These are phyloP conservation scores for Physocladia obscura DNA, from an alignment of 192 early-diverging fungal genomes.

Conservation along the genomic window DNA sequence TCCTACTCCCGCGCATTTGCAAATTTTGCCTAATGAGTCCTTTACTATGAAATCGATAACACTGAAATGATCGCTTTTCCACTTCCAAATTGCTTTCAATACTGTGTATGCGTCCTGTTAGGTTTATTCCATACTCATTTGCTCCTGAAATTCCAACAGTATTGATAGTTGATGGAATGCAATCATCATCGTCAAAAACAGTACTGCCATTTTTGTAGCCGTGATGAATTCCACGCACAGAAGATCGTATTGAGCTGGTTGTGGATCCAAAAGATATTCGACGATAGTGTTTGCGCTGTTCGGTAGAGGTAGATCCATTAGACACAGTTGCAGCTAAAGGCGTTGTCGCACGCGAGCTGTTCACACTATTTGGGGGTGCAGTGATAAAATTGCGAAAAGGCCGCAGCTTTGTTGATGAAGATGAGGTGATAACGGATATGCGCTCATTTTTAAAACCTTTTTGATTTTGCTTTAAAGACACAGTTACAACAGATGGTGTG, in stretches of 20 bases:
- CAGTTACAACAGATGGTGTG: background rate
- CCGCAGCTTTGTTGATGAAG: background rate
- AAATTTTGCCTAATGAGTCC: background rate
- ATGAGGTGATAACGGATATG: no score
- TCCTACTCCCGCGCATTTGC: background rate
- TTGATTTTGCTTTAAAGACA: background rate
- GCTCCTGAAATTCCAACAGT: no score
- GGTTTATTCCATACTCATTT: background rate
- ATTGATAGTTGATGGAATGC: background rate
- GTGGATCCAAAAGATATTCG: conserved; percentile 20
- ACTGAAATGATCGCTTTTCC: background rate
- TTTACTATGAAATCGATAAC: background rate
- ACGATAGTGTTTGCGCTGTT: conserved; percentile 20
- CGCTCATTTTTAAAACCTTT: background rate
- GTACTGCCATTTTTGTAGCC: background rate
- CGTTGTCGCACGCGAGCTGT: conserved; percentile 21
- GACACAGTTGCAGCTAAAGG: no score
- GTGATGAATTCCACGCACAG: conserved; percentile 2
- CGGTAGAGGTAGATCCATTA: background rate
- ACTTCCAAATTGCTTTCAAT: background rate
- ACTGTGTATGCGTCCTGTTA: background rate
- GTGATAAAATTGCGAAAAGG: conserved; percentile 13
- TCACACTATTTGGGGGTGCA: conserved; percentile 27
- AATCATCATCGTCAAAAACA: background rate
- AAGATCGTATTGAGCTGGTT: conserved; percentile 12